Evolutionary conservation across 2,329 filamentous ascomycete genomes (phyloP), one percentile per base, ranked within the genome.

Genomic region (Aspergillus melleus): DNA sequence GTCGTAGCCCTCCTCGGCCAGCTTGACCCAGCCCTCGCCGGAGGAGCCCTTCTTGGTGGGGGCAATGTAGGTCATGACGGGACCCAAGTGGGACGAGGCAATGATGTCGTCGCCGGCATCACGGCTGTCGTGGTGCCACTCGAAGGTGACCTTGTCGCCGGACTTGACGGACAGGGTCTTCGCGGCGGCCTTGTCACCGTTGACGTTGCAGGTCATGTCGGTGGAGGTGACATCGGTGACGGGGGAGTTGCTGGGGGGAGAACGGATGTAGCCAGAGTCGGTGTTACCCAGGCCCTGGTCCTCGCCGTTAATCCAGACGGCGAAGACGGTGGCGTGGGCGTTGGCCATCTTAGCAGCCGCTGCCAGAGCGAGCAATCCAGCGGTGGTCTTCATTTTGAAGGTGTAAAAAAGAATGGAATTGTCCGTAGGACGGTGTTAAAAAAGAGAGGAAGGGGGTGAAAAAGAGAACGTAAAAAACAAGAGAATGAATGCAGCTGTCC

Each of bases 351-450:
- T 65, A 29, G 65, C 59, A 46, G 62, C 61, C 50, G 65, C 65
- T 66, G 65, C 65, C 64, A 67, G 65, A 66, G 65, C 65, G 62
- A 67, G 62, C 54, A 67, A 49, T 50, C 65, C 59, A 56, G 60
- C 62, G 32, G 62, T 59, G 32, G 61, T 47, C 64, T 66, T 67
- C 65, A 67, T 67, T 61, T 52, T 61, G 53, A 36, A 32, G n/a
- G 49, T 32, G 14, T 12, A 29, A 50, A 29, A 49, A 53, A 57
- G 56, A 58, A 55, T 51, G 59, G 44, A 53, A 52, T 19, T 49
- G 56, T 51, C 53, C 55, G 46, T 49, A 26, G 55, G 52, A 57
- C 51, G 36, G 49, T 39, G 52, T 24, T 47, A 49, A 60, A 60
- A 19, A 52, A 51, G 24, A 57, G 42, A n/a, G 49, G 32, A 53